Evolutionary conservation across 345 rosid species (phyloP).

Genomic region (Corymbia maculata): DNA sequence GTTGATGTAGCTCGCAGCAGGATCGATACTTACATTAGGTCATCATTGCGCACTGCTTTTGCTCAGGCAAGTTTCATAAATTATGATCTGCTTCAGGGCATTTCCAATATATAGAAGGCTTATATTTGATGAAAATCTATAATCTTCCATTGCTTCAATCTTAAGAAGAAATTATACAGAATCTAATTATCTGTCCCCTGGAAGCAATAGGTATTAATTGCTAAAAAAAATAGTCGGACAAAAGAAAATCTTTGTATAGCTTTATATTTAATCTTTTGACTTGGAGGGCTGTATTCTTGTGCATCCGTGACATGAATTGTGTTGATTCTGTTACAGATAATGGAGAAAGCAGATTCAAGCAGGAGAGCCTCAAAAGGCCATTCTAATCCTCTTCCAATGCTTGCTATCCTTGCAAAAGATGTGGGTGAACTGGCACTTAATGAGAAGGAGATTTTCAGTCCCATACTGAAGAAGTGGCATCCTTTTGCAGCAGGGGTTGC

Average conservation of each 20-base stretch:
- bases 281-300: not conserved
- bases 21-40: slow-evolving; percentile 93
- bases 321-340: slow-evolving; percentile 34
- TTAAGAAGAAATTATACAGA: not conserved
- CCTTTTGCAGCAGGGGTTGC: slow-evolving; percentile 98
- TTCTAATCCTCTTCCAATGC: slow-evolving; percentile 77
- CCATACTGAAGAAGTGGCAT: slow-evolving; percentile 94
- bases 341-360: slow-evolving; percentile 98
- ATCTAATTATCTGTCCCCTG: not conserved
- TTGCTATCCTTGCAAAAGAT: slow-evolving; percentile 91
- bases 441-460: slow-evolving; percentile 78
- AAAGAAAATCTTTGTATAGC: not conserved
- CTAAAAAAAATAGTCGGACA: not conserved
- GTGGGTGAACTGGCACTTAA: slow-evolving; percentile 82
- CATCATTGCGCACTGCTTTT: slow-evolving; percentile 90
- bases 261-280: not conserved
- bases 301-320: not conserved
- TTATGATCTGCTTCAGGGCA: not conserved
- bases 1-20: slow-evolving; percentile 79
- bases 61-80: slow-evolving; percentile 76
- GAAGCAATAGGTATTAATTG: not conserved
- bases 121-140: not conserved
- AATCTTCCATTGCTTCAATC: not conserved
- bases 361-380: slow-evolving; percentile 85
- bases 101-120: not conserved